Evolutionary conservation across 352 stramenopile genomes (phyloP), one percentile per base, ranked within the genome.

Genomic region (Phytophthora meadii): DNA sequence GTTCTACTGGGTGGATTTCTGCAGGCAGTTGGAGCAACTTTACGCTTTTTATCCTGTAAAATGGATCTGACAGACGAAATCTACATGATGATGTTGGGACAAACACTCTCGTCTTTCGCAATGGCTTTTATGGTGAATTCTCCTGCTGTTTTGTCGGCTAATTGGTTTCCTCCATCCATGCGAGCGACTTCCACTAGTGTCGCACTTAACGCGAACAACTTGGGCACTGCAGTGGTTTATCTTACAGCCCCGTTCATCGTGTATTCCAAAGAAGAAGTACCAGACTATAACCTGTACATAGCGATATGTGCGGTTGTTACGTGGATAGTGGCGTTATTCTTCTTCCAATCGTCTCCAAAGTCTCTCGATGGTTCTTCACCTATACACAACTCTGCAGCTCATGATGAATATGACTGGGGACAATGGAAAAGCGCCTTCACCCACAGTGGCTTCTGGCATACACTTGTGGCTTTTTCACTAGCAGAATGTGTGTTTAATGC

Each of bases 61-160:
- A 55, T 67, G 8, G 25, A 40, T 11, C 46, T 62, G 6, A 45
- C 34, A 0, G 51, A 54, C 2, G 78, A 87, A 22, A 54, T 60
- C 2, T 55, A 72, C 15, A 22, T 82, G 34, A 86, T 79, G 10
- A 45, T 89, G 10, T 1, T 79, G 1, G 82, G 82, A n/a, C 82
- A 92, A 48, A 60, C 76, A 11, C 25, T 92, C 15, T 79, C 82
- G 40, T 84, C 82, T 0, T 56, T 87, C 6, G 82, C 82, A 0
- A 89, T 89, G 81, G 79, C 82, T 14, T 91, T 91, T 65, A 91
- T 91, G 80, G 78, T 91, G 25, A 91, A 91, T 51, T 91, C 82
- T 3, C 81, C 82, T 1, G 71, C 81, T 0, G 70, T 92, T 30
- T 57, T 92, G 6, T 89, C 80, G 3, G 81, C 81, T 9, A 87